Evolutionary conservation across 139 green algal species (phyloP), one percentile per base, ranked within the genome.

Genomic region (Ettlia oleoabundans): DNA sequence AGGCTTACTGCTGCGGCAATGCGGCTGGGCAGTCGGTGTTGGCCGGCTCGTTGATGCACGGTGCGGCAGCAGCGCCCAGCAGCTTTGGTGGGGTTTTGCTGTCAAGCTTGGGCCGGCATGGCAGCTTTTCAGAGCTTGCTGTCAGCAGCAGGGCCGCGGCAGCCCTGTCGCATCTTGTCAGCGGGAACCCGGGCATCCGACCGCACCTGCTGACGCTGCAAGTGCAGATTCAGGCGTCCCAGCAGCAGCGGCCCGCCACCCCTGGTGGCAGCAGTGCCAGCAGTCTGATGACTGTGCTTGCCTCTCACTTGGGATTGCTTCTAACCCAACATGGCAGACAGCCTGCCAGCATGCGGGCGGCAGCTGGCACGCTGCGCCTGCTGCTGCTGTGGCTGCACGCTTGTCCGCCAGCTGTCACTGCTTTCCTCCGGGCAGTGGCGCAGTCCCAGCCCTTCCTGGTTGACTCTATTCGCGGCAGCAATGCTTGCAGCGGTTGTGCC

Each of bases 381-480:
- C 87, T 94, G 43, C 76, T 92, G 37, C 82, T 70, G 26, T 93
- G 89, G 89, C 73, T 92, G 62, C n/a, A 68, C 24, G 87, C 83
- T 61, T 94, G 87, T 81, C 85, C 88, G 19, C 68, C 83, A 32
- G 90, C 89, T 26, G 89, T 90, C 33, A 51, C 52, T 28, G 65
- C 85, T 1, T 91, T 94, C 35, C 71, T 94, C 28, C 76, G 63
- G 19, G 28, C 41, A 10, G 40, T 86, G 19, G 21, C 52, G 33
- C 61, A 73, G 52, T 71, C 71, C 24, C 53, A 67, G 73, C 81
- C 81, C 1, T 86, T 76, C 38, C 40, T 86, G 18, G 71, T 86
- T 0, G 81, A 78, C 38, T 73, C 68, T 1, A 71, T 81, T 19
- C 58, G 75, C 2, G 75, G 75, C 75, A 81, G 75, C 75, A 81